These are phyloP conservation scores for Plasmopara viticola DNA, from an alignment of 352 stramenopile species.

Conservation along the genomic window DNA sequence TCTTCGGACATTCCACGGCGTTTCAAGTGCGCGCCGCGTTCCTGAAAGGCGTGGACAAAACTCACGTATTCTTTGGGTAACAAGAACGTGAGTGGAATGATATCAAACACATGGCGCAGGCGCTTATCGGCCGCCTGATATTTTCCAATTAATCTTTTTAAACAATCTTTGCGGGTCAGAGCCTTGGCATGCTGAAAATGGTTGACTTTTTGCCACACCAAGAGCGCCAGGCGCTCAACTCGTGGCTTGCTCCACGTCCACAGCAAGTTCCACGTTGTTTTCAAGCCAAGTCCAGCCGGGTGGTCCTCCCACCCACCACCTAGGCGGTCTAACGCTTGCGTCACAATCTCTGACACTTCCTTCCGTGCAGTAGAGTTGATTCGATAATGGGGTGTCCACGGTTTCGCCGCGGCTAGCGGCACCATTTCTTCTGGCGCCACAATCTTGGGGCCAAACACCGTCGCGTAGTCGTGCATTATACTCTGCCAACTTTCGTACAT, in stretches of 20 bases:
- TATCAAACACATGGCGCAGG: slow-evolving; percentile 73
- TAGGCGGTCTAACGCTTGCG: slow-evolving; percentile 49
- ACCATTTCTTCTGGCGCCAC: slow-evolving; percentile 28
- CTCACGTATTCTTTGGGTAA: slow-evolving; percentile 89
- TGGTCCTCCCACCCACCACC: slow-evolving; percentile 63
- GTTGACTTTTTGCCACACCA: slow-evolving; percentile 93
- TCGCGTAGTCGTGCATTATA: slow-evolving; percentile 85
- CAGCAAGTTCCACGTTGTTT: slow-evolving; percentile 88
- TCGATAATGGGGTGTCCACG: slow-evolving; percentile 62
- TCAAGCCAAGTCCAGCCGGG: slow-evolving; percentile 68
- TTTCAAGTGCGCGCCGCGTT: slow-evolving; percentile 24
- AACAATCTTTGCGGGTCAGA: slow-evolving; percentile 91
- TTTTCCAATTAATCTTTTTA: slow-evolving; percentile 84
- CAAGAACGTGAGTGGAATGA: slow-evolving; percentile 90
- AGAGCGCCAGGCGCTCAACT: slow-evolving; percentile 74
- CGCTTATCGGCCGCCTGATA: slow-evolving; percentile 41
- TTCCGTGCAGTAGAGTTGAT: slow-evolving; percentile 70
- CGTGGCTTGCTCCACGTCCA: slow-evolving; percentile 89
- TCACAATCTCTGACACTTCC: slow-evolving; percentile 83
- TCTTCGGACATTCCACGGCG: slow-evolving; percentile 1
- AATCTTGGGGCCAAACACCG: slow-evolving; percentile 58
- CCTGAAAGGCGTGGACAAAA: slow-evolving; percentile 85
- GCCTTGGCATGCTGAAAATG: slow-evolving; percentile 88
- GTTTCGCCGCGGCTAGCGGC: slow-evolving; percentile 21
- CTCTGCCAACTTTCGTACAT: slow-evolving; percentile 77